Conservation (phyloP, 2,329 filamentous ascomycete genomes). For the Metarhizium humberi region DNA sequence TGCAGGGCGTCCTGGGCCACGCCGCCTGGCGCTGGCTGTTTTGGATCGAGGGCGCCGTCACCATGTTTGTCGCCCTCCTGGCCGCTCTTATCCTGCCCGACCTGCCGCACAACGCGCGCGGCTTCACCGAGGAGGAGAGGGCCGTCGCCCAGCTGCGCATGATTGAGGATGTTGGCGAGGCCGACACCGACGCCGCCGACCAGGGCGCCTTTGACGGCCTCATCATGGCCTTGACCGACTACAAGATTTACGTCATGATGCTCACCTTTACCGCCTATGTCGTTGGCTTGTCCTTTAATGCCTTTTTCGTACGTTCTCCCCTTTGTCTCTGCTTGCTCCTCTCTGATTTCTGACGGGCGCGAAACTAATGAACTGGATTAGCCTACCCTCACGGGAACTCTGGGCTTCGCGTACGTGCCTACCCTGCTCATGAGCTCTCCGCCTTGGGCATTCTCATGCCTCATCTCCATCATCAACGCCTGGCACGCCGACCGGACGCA, state of each 20-base stretch:
- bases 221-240: conserved; percentile 49
- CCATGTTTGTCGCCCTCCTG: conserved; percentile 37
- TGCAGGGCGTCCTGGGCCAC: conserved; percentile 45
- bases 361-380: conserved; percentile 9
- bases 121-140: conserved; percentile 50
- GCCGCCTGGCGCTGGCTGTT: conserved; percentile 54
- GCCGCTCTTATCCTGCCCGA: conserved; percentile 43
- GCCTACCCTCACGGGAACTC: conserved; percentile 41
- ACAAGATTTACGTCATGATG: conserved; percentile 57
- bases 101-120: conserved; percentile 44
- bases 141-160: conserved; percentile 45
- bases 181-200: conserved; percentile 40
- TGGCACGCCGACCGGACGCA: conserved; percentile 47
- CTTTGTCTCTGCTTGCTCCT: no score
- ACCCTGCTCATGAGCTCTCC: conserved; percentile 47
- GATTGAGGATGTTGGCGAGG: conserved; percentile 48
- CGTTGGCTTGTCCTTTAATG: conserved; percentile 48
- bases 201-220: conserved; percentile 43
- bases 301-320: conserved; percentile 38
- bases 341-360: no score
- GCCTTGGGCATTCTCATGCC: conserved; percentile 49
- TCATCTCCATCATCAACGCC: conserved; percentile 44
- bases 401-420: conserved; percentile 42
- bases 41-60: conserved; percentile 46
- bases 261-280: conserved; percentile 52